phyloP scores from a whole-genome alignment of 2,329 filamentous ascomycete genomes.

The Fusarium tanahbumbuense region DNA sequence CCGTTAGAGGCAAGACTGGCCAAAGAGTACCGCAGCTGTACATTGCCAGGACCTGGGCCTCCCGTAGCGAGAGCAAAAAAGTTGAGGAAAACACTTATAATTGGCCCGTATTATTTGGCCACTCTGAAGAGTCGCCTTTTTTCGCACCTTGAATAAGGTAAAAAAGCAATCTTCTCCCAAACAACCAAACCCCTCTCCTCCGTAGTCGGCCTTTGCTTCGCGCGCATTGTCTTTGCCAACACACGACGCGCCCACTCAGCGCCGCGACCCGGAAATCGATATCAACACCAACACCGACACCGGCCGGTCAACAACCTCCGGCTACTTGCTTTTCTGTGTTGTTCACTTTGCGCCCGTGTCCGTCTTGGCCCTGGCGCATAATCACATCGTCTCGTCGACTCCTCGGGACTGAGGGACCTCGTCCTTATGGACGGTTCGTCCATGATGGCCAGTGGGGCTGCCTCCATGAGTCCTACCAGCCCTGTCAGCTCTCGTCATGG shows the following conservation, averaged over 20 bases:
- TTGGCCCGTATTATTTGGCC: constrained; percentile 24
- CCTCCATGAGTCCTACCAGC: constrained; percentile 66
- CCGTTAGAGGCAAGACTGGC: constrained; percentile 2
- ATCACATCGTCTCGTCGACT: constrained; percentile 15
- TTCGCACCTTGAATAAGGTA: constrained; percentile 32
- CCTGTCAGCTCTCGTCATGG: constrained; percentile 63
- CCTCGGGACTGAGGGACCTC: constrained; percentile 29
- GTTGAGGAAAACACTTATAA: constrained; percentile 7
- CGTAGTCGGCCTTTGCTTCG: constrained; percentile 50
- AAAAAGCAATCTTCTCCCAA: constrained; percentile 41
- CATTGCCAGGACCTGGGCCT: not conserved
- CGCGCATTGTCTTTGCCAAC: constrained; percentile 41
- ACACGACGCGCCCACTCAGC: constrained; percentile 43
- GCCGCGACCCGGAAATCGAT: constrained; percentile 41
- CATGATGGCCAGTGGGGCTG: constrained; percentile 59
- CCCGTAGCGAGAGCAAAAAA: constrained; percentile 12
- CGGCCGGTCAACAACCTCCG: constrained; percentile 38
- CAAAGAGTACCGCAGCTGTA: constrained; percentile 33
- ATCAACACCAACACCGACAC: constrained; percentile 47
- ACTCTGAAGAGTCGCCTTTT: constrained; percentile 35
- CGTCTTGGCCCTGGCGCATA: constrained; percentile 27
- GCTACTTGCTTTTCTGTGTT: constrained; percentile 16
- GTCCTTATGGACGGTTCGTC: constrained; percentile 61
- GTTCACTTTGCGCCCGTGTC: constrained; percentile 26
- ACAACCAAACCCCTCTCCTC: constrained; percentile 47